Base-by-base conservation (phyloP, 1,284 basidiomycete genomes). In the Naganishia sp. region DNA sequence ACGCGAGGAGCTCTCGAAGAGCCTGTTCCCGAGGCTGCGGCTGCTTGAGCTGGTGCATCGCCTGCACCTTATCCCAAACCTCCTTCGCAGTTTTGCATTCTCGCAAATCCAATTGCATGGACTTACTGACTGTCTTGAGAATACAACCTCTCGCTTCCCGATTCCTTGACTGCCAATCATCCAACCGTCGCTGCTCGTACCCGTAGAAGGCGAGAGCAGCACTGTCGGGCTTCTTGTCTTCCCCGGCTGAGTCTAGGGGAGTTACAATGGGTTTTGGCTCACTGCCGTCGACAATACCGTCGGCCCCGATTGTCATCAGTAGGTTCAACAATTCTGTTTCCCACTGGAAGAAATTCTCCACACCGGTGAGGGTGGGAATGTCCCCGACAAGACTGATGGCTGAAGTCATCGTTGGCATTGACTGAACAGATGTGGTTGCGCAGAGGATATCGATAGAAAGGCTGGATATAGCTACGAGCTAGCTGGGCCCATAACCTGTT, bases 401-500 rank as follows among this genome's bases (percentile, higher is more conserved):
- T 47, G 46, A 21, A 9, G 46, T 47, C 46, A 47, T 47, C 9
- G 18, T 47, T 39, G 13, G 7, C 35, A 17, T 25, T 47, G 46
- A 47, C 9, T n/a, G 18, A 47, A 17, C 43, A 13, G 13, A 39
- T 39, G 35, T 10, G 35, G 35, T 9, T 39, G 13, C 13, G 13
- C 9, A 39, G 35, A 39, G 13, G 35, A 28, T 28, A 28, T n/a
- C 18, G 46, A 21, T 25, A 17, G 9, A 47, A 7, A n/a, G 23
- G 46, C 7, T 47, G 9, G 9, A n/a, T 10, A 25, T 9, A 47
- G 46, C 23, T n/a, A 47, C 17, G 46, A 47, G 46, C 46, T 47
- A 47, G 46, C 46, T 47, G 46, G 46, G 46, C 46, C 46, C 46
- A 47, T 47, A 47, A 47, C 46, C 46, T 47, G 46, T 47, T 47